These are phyloP conservation scores for Alternaria dauci DNA, from an alignment of 2,329 filamentous ascomycete species.

Conservation along the genomic window DNA sequence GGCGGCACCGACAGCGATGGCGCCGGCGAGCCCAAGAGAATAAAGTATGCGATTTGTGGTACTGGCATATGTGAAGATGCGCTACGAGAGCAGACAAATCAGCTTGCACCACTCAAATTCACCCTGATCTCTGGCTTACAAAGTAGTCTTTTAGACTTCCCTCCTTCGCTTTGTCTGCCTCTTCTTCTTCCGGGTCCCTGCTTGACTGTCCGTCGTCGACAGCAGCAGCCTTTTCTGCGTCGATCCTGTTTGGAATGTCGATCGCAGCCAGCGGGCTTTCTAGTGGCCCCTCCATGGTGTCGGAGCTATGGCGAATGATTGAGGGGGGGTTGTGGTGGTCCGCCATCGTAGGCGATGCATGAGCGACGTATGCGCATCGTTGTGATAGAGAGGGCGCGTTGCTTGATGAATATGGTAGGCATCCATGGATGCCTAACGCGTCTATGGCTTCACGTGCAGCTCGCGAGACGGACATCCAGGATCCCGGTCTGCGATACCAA, in stretches of 20 bases:
- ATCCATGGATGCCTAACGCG: background rate
- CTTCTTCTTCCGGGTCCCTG: background rate
- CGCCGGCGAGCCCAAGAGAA: slow-evolving; percentile 28
- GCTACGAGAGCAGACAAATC: slow-evolving; percentile 7
- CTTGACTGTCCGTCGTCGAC: background rate
- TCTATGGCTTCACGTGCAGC: background rate
- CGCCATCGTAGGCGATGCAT: background rate
- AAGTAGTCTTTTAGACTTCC: slow-evolving; percentile 6
- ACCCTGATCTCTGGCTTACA: background rate
- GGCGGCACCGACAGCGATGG: slow-evolving; percentile 74
- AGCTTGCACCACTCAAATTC: background rate
- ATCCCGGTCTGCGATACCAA: background rate
- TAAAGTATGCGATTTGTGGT: slow-evolving; percentile 12
- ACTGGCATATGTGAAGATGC: slow-evolving; percentile 21
- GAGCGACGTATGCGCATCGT: background rate
- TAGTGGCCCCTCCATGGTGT: background rate
- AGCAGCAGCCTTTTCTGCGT: background rate
- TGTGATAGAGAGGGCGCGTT: background rate
- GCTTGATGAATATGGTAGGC: background rate
- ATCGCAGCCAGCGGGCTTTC: background rate
- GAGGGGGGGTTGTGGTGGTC: background rate
- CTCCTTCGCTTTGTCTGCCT: background rate
- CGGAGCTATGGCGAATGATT: background rate
- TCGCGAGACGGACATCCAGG: background rate
- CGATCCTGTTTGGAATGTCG: background rate